These are phyloP conservation scores for Buddleja alternifolia DNA, from an alignment of 257 asterid genomes.

Conservation along the genomic window DNA sequence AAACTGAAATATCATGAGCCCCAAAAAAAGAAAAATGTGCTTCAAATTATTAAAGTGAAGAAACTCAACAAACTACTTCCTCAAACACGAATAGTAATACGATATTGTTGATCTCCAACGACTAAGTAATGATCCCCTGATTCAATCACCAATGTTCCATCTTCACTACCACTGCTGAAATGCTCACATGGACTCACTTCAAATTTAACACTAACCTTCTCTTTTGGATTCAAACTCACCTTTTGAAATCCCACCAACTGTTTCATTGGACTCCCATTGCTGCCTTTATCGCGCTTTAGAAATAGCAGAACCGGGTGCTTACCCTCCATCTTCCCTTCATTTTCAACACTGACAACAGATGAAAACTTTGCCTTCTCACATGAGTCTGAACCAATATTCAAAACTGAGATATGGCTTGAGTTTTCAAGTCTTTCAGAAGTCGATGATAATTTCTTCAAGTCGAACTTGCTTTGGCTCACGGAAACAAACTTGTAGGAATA, in stretches of 20 bases:
- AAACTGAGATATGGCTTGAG: neutral
- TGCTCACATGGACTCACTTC: slow-evolving; percentile 57
- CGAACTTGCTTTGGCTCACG: slow-evolving; percentile 39
- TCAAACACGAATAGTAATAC: slow-evolving; percentile 3
- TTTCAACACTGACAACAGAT: slow-evolving; percentile 38
- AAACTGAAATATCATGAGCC: too few species aligned
- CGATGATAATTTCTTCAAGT: slow-evolving; percentile 29
- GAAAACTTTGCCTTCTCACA: slow-evolving; percentile 34
- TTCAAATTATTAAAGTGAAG: too few species aligned
- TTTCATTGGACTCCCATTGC: slow-evolving; percentile 41
- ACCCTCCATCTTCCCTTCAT: slow-evolving; percentile 54
- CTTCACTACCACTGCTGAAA: slow-evolving; percentile 47
- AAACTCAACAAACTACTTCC: too few species aligned
- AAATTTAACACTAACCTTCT: slow-evolving; percentile 43
- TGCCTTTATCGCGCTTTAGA: slow-evolving; percentile 23
- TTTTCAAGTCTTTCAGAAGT: neutral
- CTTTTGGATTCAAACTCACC: slow-evolving; percentile 44
- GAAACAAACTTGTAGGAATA: slow-evolving; percentile 55
- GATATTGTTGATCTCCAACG: slow-evolving; percentile 56
- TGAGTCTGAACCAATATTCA: neutral
- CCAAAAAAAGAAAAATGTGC: too few species aligned
- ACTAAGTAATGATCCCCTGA: slow-evolving; percentile 47
- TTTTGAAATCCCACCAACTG: slow-evolving; percentile 58
- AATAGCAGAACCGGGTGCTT: slow-evolving; percentile 67
- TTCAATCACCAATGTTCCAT: slow-evolving; percentile 59